These are phyloP conservation scores for Pulveroboletus sp. DNA, from an alignment of 768 basidiomycete genomes.

Conservation along the genomic window DNA sequence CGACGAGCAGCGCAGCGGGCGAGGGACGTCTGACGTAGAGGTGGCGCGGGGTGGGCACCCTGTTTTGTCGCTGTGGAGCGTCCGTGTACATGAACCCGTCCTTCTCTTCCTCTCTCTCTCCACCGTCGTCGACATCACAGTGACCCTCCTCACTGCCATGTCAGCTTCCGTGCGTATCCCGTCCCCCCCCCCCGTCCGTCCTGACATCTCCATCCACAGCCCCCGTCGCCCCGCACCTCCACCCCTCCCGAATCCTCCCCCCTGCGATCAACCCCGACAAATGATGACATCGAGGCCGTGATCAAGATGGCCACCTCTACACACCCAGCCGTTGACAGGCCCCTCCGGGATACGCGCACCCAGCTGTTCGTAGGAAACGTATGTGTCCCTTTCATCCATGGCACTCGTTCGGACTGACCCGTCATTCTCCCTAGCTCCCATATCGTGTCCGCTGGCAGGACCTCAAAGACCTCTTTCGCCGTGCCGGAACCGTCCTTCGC, in stretches of 20 bases:
- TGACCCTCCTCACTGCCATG: constrained; percentile 11
- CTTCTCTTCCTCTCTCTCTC: constrained; percentile 8
- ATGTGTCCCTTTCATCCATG: constrained; percentile 28
- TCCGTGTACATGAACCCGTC: constrained; percentile 26
- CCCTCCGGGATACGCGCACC: constrained; percentile 79
- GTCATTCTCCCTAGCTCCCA: constrained; percentile 59
- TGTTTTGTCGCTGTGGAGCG: constrained; percentile 34
- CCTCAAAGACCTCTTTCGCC: constrained; percentile 94
- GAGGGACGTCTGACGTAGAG: constrained; percentile 28
- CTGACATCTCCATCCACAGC: constrained; percentile 9
- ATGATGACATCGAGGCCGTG: constrained; percentile 87
- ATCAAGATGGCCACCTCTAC: constrained; percentile 87
- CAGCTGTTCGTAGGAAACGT: constrained; percentile 97
- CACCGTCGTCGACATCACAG: neutral
- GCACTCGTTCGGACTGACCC: neutral
- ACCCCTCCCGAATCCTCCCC: constrained; percentile 7
- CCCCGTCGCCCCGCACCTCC: neutral
- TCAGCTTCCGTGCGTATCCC: constrained; percentile 8
- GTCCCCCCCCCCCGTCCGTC: rapidly evolving
- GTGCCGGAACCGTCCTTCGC: constrained; percentile 84
- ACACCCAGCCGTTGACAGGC: constrained; percentile 46
- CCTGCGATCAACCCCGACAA: constrained; percentile 41
- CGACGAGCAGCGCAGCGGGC: neutral
- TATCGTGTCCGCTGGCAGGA: constrained; percentile 99
- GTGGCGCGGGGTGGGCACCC: constrained; percentile 32